Conservation (phyloP, 345 rosid species). For the Crucihimalaya himalaica region DNA sequence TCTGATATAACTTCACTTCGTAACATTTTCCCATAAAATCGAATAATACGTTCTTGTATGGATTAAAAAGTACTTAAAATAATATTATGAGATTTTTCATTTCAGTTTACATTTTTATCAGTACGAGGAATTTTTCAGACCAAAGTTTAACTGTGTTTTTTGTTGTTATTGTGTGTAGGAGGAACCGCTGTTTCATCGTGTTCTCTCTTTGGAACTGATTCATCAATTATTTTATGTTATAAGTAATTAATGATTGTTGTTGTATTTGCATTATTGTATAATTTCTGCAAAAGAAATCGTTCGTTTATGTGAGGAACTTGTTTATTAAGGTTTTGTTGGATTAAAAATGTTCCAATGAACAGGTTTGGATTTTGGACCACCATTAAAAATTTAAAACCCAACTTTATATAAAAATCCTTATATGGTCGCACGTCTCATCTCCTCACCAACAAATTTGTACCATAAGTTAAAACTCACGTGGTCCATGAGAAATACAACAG, state of each 20-base stretch:
- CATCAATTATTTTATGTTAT: constrained; percentile 30
- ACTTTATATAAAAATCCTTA: not conserved
- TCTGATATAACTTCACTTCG: not conserved
- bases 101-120: not conserved
- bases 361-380: constrained; percentile 14
- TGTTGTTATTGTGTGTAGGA: constrained; percentile 12
- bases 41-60: not conserved
- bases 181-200: constrained; percentile 22
- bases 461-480: constrained; percentile 1
- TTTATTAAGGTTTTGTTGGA: not conserved
- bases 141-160: not conserved
- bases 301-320: constrained; percentile 25
- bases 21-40: not conserved
- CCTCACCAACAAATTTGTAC: not conserved
- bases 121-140: not conserved
- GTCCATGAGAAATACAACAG: constrained; percentile 17
- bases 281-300: constrained; percentile 17
- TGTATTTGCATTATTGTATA: constrained; percentile 16
- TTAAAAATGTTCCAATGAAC: not conserved
- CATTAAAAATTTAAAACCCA: not conserved
- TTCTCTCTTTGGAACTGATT: constrained; percentile 11
- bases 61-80: not conserved
- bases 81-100: not conserved
- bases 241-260: constrained; percentile 16
- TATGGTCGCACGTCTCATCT: constrained; percentile 8